A percentile compares a stretch with the other conserved stretches of the same genome.
These are phyloP conservation scores for Arthrobotrys megalospora DNA, from an alignment of 2,329 filamentous ascomycete species.

Conservation along the genomic window DNA sequence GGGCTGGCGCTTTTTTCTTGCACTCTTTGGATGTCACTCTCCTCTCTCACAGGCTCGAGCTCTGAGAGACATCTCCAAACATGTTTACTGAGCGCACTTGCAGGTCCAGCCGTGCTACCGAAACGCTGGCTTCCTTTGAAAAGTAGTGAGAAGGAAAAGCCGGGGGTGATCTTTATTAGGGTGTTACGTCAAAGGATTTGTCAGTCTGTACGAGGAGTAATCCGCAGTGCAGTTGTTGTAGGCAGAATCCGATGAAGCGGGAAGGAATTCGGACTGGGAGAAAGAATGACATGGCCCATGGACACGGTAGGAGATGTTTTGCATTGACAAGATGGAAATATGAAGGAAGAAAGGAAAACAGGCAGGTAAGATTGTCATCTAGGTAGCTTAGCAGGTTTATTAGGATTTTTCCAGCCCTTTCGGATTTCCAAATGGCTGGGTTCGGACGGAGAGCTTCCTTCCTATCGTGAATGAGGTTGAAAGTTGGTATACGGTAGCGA, in stretches of 20 bases:
- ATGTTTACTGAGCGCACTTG: slow-evolving; percentile 33
- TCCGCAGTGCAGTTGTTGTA: slow-evolving; percentile 3
- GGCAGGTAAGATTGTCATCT: slow-evolving; percentile 1
- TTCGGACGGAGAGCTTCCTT: slow-evolving; percentile 13
- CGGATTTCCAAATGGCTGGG: slow-evolving; percentile 31
- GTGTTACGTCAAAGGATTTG: slow-evolving; percentile 44
- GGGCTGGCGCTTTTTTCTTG: slow-evolving; percentile 33
- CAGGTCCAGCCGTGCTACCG: slow-evolving; percentile 19
- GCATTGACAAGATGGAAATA: slow-evolving; percentile 23
- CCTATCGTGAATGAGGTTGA: slow-evolving; percentile 21
- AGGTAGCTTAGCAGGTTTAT: neutral
- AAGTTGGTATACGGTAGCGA: slow-evolving; percentile 31
- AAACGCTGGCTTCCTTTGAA: slow-evolving; percentile 21
- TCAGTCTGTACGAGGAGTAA: slow-evolving; percentile 32
- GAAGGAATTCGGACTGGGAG: slow-evolving; percentile 6
- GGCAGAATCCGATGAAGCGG: slow-evolving; percentile 34
- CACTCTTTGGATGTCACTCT: slow-evolving; percentile 4
- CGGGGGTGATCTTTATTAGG: slow-evolving; percentile 1
- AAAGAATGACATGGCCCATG: slow-evolving; percentile 20
- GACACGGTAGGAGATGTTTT: slow-evolving; percentile 12
- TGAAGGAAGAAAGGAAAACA: slow-evolving; percentile 5
- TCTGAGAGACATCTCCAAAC: slow-evolving; percentile 19
- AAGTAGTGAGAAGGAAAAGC: slow-evolving; percentile 12
- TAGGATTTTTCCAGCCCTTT: slow-evolving; percentile 28
- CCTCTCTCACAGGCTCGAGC: slow-evolving; percentile 17